Evolutionary conservation across 2,329 filamentous ascomycete species (phyloP), one percentile per base, ranked within the genome.

Genomic region (Rugonectria rugulosa): DNA sequence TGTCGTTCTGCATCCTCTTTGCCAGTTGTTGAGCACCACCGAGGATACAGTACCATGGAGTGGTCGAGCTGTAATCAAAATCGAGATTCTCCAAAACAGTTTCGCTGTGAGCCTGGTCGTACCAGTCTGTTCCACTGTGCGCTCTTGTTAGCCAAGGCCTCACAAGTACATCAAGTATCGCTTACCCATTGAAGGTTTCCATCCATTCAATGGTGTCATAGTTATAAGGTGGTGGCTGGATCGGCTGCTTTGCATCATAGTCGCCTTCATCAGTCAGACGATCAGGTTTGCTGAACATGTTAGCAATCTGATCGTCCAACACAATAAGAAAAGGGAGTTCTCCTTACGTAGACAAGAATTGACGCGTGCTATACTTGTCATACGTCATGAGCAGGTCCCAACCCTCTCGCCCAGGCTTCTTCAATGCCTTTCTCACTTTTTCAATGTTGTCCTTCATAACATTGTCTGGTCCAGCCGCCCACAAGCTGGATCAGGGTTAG

Each of bases 321-420:
- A n/a, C 15, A 11, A 15, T 19, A 11, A 5, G 11, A 5, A 12
- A 14, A 14, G 8, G 27, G 12, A 9, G 1, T 6, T 24, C 5
- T 49, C n/a, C 51, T 46, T 3, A 51, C 40, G 44, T 50, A 5
- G 34, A 40, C 11, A 53, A 15, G 19, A 45, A 54, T 12, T 53
- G 48, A 6, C 54, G 43, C 4, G 57, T 57, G 5, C 57, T 57
- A 9, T 46, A 57, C 6, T 37, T 37, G 17, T 57, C 57, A 3
- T 54, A 53, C 9, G 38, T 7, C 48, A 54, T 42, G 5, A 59
- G 4, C 17, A 45, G n/a, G 12, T 51, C 27, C 55, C 52, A 57
- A 9, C 55, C 55, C 8, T 14, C 29, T 4, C 10, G 14, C 21
- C 17, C 10, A 34, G 26, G 14, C 17, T 20, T 19, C 29, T 42